A percentile compares a stretch with the other conserved stretches of the same genome.
Conservation (phyloP, 2,329 filamentous ascomycete genomes). For the Monosporascus sp. region DNA sequence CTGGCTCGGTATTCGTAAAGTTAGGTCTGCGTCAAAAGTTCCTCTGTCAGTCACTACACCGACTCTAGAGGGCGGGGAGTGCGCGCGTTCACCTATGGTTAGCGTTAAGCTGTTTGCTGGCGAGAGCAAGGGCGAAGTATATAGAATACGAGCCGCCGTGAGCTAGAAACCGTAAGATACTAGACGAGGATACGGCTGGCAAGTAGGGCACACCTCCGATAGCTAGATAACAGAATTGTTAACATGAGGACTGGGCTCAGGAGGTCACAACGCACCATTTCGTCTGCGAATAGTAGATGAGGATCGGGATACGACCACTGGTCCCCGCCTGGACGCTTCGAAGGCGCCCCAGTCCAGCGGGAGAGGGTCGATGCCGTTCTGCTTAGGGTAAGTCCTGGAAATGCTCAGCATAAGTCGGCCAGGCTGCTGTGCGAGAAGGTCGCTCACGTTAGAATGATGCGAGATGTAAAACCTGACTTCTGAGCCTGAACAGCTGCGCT, state of each 20-base stretch:
- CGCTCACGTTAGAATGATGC: constrained; percentile 50
- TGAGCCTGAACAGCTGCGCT: constrained; percentile 23
- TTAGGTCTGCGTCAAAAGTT: constrained; percentile 39
- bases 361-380: constrained; percentile 89
- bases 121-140: constrained; percentile 89
- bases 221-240: constrained; percentile 30
- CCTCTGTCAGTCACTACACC: constrained; percentile 6
- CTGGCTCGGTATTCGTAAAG: constrained; percentile 81
- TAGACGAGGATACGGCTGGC: background rate
- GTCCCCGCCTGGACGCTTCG: constrained; percentile 71
- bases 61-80: background rate
- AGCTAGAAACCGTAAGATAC: constrained; percentile 10
- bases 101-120: constrained; percentile 78
- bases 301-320: constrained; percentile 78
- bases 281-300: constrained; percentile 71
- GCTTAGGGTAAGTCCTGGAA: constrained; percentile 76
- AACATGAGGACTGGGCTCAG: constrained; percentile 12
- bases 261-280: constrained; percentile 56
- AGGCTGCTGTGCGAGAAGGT: constrained; percentile 1
- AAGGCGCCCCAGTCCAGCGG: constrained; percentile 80
- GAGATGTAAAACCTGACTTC: constrained; percentile 45
- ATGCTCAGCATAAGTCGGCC: constrained; percentile 6
- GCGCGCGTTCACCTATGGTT: constrained; percentile 60
- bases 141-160: constrained; percentile 89
- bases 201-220: constrained; percentile 47